These are phyloP conservation scores for Amaranthus tricolor DNA, from an alignment of 179 eudicot genomes.

Conservation along the genomic window DNA sequence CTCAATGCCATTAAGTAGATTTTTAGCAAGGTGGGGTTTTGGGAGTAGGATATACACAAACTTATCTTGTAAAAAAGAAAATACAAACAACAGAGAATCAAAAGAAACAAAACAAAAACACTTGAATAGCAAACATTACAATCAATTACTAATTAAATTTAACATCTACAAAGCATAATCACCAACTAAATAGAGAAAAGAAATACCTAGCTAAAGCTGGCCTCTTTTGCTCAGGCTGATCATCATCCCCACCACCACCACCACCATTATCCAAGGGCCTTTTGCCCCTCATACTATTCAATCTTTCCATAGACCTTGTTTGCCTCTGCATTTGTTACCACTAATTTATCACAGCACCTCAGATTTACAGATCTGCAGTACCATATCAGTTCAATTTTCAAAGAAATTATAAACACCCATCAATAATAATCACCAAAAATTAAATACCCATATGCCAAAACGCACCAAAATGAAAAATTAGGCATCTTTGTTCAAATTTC, in stretches of 20 bases:
- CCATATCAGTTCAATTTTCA: conserved; percentile 10
- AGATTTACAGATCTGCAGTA: conserved; percentile 43
- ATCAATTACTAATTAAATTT: not conserved
- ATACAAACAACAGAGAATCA: not conserved
- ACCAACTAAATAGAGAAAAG: conserved; percentile 8
- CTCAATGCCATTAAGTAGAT: not conserved
- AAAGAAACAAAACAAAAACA: not conserved
- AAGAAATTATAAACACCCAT: conserved; percentile 17
- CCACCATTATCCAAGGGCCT: conserved; percentile 56
- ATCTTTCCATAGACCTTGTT: conserved; percentile 80
- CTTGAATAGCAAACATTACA: conserved; percentile 8
- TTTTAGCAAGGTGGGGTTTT: too few species aligned
- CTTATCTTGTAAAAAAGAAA: not conserved
- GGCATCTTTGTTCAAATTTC: not conserved
- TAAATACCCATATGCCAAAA: conserved; percentile 18
- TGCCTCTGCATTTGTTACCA: conserved; percentile 50
- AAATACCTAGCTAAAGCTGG: conserved; percentile 88
- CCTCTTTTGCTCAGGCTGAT: conserved; percentile 80
- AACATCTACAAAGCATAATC: conserved; percentile 1
- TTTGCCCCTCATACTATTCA: conserved; percentile 78
- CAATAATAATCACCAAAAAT: conserved; percentile 11
- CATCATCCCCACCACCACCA: conserved; percentile 57
- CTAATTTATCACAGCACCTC: conserved; percentile 28
- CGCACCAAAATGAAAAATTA: conserved; percentile 4
- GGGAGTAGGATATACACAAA: too few species aligned